Conservation (phyloP, 2,329 filamentous ascomycete genomes). For the Xylariaceae sp. region DNA sequence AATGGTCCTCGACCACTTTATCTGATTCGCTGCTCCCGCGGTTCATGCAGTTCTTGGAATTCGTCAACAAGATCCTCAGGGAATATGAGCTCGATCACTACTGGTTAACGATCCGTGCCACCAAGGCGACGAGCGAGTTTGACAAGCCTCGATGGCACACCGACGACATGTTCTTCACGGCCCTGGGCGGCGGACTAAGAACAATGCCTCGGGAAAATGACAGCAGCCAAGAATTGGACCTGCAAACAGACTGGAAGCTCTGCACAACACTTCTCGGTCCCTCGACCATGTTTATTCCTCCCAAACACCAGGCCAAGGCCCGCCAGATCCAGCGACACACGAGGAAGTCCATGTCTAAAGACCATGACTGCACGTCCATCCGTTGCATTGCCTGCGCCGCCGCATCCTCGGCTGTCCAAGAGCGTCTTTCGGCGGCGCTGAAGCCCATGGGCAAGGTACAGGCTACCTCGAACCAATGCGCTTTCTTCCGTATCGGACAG, state of each 20-base stretch:
- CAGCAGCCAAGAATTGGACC: conserved; percentile 11
- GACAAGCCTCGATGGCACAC: conserved; percentile 45
- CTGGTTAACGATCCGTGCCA: conserved; percentile 45
- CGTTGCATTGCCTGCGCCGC: conserved; percentile 41
- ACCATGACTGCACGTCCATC: conserved; percentile 39
- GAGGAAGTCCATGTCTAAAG: conserved; percentile 25
- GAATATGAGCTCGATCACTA: conserved; percentile 37
- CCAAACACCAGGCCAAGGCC: conserved; percentile 30
- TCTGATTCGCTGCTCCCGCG: conserved; percentile 32
- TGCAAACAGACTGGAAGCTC: conserved; percentile 44
- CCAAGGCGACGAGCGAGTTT: conserved; percentile 39
- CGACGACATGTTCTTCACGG: conserved; percentile 43
- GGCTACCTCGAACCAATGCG: conserved; percentile 32
- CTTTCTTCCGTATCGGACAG: conserved; percentile 40
- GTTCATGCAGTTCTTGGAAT: conserved; percentile 38
- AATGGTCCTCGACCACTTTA: conserved; percentile 36
- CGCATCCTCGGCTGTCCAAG: conserved; percentile 37
- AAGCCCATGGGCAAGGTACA: conserved; percentile 21
- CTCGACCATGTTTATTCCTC: conserved; percentile 40
- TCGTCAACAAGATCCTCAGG: conserved; percentile 35
- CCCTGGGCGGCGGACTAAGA: conserved; percentile 16
- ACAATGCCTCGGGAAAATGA: conserved; percentile 6
- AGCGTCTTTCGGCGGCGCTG: conserved; percentile 32
- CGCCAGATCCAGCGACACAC: conserved; percentile 31
- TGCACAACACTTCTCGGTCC: conserved; percentile 44